Evolutionary conservation across 345 rosid species (phyloP).

Genomic region (Melaleuca quinquenervia): DNA sequence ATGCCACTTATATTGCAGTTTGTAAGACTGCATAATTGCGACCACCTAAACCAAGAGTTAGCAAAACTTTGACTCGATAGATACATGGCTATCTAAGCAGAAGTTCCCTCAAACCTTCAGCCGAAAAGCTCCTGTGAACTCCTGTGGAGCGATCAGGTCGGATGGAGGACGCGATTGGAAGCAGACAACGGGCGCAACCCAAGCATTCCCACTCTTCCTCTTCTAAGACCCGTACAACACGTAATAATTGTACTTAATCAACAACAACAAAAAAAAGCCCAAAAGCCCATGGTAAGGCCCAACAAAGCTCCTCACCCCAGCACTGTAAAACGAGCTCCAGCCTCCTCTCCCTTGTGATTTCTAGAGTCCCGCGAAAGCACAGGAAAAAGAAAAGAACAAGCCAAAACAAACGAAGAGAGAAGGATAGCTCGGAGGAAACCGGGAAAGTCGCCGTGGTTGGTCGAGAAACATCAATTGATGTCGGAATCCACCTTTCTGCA

Average conservation of each 20-base stretch:
- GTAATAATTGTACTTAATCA: too few relatives aligned
- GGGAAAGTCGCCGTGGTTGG: not conserved
- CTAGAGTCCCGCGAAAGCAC: not conserved
- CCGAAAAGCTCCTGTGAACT: constrained; percentile 44
- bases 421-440: not conserved
- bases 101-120: constrained; percentile 52
- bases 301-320: not conserved
- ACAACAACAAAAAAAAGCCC: too few relatives aligned
- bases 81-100: constrained; percentile 33
- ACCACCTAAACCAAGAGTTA: constrained; percentile 5
- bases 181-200: constrained; percentile 64
- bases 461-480: not conserved
- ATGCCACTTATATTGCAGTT: constrained; percentile 44
- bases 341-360: not conserved
- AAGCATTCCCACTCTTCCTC: constrained; percentile 70
- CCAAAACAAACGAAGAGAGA: not conserved
- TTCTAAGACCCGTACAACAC: constrained; percentile 75
- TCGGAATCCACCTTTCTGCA: not conserved
- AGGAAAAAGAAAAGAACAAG: not conserved
- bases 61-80: not conserved
- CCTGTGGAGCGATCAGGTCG: not conserved
- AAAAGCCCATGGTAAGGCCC: not conserved
- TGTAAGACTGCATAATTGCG: not conserved
- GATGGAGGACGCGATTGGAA: constrained; percentile 63
- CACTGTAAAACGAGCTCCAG: not conserved